phyloP scores from a whole-genome alignment of 768 basidiomycete species.

The Pisolithus orientalis region DNA sequence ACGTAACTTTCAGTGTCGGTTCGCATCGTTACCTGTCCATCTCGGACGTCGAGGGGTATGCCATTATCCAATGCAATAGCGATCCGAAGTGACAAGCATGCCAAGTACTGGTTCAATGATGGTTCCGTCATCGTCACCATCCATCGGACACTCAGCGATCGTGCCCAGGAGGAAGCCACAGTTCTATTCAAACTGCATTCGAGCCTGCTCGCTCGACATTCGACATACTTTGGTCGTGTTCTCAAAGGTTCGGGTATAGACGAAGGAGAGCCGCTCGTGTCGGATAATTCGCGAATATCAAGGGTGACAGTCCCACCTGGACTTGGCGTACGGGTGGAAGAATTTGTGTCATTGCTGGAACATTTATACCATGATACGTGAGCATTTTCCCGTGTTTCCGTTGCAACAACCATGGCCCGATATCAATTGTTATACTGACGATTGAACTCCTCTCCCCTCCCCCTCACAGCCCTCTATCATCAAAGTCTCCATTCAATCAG shows the following conservation, averaged over 20 bases:
- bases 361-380: constrained; percentile 67
- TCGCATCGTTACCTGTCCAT: neutral
- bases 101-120: constrained; percentile 61
- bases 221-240: constrained; percentile 20
- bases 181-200: constrained; percentile 53
- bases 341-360: constrained; percentile 52
- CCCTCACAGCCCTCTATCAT: constrained; percentile 39
- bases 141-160: constrained; percentile 15
- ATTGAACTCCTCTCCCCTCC: neutral
- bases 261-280: neutral
- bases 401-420: neutral
- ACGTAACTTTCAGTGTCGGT: too few species aligned
- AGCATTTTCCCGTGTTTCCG: constrained; percentile 23
- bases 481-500: constrained; percentile 37
- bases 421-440: neutral
- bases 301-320: constrained; percentile 31
- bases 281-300: constrained; percentile 2
- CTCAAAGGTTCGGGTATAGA: neutral
- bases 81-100: constrained; percentile 28
- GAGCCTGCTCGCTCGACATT: constrained; percentile 47
- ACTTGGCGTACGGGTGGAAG: constrained; percentile 33
- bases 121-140: constrained; percentile 51
- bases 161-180: neutral
- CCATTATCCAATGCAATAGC: neutral
- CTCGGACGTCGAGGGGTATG: constrained; percentile 1